Evolutionary conservation across 129 eudicot genomes (phyloP), one percentile per base, ranked within the genome.

Genomic region (Lactuca sativa): DNA sequence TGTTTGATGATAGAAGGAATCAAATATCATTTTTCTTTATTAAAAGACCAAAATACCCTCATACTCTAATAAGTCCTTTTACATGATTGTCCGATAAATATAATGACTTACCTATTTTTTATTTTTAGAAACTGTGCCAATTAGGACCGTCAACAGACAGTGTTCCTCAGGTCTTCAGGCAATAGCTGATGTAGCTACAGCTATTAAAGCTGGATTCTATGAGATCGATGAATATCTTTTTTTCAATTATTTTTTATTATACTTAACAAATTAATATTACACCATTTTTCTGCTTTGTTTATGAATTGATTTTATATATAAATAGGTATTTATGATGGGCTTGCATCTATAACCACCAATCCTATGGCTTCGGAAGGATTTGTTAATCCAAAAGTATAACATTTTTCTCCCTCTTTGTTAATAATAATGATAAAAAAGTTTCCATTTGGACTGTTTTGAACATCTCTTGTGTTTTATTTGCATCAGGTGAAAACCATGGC

Each of bases 281-380:
- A 0, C 40, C 40, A 36, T 4, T 3, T 36, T 36, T 0, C 40
- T 5, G 2, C 6, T 36, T 36, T 36, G 6, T 66, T 62, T 48
- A 41, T 68, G 60, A 67, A 49, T 59, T 4, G 16, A 34, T 67
- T 57, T 49, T 33, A 34, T 41, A 6, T 78, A 4, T 59, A 14
- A 61, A 66, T 48, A 89, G 97, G 98, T 8, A 92, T 92, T 73
- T 92, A 95, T 79, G 98, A 95, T 78, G 98, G 98, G 11, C 77
- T 92, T 75, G 98, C 89, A 61, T 92, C 96, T 11, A 92, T 92
- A 95, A 89, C 96, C 9, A 48, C 76, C 44, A 92, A 92, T 64
- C 95, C 92, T 4, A 89, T 86, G 96, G 96, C 89, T 44, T 89
- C 95, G 95, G 96, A 86, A 69, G 96, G 96, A 72, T 82, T 88